Conservation (phyloP, 805 yeast species). For the Lipomyces anomalus region DNA sequence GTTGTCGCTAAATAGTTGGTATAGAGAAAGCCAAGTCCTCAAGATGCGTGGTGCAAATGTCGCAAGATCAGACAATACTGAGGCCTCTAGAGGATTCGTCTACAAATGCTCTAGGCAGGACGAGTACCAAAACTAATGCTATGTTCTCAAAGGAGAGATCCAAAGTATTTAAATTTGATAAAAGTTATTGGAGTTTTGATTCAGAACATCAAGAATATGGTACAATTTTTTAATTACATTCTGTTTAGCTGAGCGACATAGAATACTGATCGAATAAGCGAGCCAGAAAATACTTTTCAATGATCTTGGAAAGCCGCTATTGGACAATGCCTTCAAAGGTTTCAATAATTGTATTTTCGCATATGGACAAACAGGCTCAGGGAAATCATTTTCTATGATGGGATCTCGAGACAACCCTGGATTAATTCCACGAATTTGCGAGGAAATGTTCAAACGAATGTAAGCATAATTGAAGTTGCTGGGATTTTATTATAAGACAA, state of each 20-base stretch:
- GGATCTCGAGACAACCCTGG: conserved; percentile 52
- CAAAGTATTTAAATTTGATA: conserved; percentile 18
- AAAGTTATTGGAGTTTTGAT: conserved; percentile 15
- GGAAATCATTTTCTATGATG: conserved; percentile 80
- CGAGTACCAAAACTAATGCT: conserved; percentile 1
- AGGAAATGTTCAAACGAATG: conserved; percentile 46
- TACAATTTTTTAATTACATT: conserved; percentile 43
- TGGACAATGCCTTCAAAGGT: conserved; percentile 62
- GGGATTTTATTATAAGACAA: not conserved
- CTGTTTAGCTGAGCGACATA: conserved; percentile 46
- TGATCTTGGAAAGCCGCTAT: conserved; percentile 51
- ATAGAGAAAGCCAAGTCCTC: no score
- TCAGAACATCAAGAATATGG: conserved; percentile 29
- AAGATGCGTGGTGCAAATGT: conserved; percentile 16
- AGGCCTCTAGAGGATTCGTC: conserved; percentile 8
- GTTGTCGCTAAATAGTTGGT: no score
- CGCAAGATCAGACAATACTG: conserved; percentile 11
- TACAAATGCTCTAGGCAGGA: not conserved
- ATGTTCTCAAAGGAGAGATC: conserved; percentile 6
- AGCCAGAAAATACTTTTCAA: conserved; percentile 50
- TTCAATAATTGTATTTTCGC: conserved; percentile 70
- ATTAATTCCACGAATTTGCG: conserved; percentile 57
- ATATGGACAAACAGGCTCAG: conserved; percentile 80
- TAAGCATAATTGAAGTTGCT: not conserved
- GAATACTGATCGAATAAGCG: conserved; percentile 27